Percentiles rank a stretch among this genome's conserved stretches.
phyloP scores from a whole-genome alignment of 805 yeast species.

The Yamadazyma sp. region DNA sequence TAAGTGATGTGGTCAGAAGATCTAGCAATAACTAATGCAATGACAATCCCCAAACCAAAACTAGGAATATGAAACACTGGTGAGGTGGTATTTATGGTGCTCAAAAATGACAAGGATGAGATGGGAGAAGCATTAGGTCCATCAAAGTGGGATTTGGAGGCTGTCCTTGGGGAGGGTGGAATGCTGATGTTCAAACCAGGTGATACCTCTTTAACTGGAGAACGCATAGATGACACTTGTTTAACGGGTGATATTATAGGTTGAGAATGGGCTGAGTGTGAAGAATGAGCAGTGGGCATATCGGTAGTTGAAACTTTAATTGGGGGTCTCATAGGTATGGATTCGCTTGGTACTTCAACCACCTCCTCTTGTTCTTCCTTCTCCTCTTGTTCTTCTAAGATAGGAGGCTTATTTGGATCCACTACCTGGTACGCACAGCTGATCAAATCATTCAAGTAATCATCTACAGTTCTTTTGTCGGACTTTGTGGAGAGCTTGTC shows the following conservation, averaged over 20 bases:
- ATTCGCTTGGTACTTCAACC: background rate
- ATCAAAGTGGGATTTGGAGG: background rate
- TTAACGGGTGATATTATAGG: conserved; percentile 3
- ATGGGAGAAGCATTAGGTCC: background rate
- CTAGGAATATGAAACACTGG: conserved; percentile 25
- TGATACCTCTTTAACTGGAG: conserved; percentile 6
- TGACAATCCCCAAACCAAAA: conserved; percentile 27
- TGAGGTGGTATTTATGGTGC: conserved; percentile 3
- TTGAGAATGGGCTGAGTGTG: background rate
- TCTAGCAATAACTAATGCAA: conserved; percentile 23
- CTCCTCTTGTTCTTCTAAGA: background rate
- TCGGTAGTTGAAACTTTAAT: background rate
- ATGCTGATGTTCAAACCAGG: conserved; percentile 9
- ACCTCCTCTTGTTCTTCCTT: background rate
- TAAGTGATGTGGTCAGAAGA: conserved; percentile 22
- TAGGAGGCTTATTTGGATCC: conserved; percentile 13
- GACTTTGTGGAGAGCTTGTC: conserved; percentile 15
- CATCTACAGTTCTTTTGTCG: conserved; percentile 24
- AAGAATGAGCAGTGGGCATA: conserved; percentile 2
- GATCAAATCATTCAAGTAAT: conserved; percentile 30
- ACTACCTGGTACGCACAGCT: conserved; percentile 31
- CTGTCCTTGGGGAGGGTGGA: conserved; percentile 3
- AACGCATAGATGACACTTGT: background rate
- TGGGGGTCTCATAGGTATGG: background rate
- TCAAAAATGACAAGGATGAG: conserved; percentile 2